Conservation (phyloP, 2,329 filamentous ascomycete genomes). For the Emmonsia crescens region DNA sequence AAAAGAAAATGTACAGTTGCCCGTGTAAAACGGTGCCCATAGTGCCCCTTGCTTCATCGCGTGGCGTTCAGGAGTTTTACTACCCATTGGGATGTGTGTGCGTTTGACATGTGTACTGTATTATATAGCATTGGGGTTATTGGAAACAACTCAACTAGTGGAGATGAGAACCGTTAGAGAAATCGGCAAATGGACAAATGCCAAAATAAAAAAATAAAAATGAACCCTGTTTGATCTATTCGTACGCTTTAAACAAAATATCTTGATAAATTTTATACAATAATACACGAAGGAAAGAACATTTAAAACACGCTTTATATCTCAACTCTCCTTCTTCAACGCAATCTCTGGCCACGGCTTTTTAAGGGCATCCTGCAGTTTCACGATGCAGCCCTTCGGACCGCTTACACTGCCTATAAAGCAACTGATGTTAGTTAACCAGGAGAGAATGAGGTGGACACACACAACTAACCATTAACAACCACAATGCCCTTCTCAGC, state of each 20-base stretch:
- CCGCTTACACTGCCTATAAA: conserved; percentile 60
- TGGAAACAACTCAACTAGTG: not conserved
- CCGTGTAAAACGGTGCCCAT: not conserved
- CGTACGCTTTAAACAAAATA: not conserved
- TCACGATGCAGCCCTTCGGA: conserved; percentile 74
- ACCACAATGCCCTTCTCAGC: conserved; percentile 77
- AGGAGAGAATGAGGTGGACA: not conserved
- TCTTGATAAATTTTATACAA: conserved; percentile 25
- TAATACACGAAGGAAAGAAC: conserved; percentile 26
- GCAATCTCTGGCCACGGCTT: conserved; percentile 57
- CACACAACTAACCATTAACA: conserved; percentile 55
- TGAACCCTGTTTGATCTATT: not conserved
- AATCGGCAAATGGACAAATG: not conserved
- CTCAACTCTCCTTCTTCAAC: conserved; percentile 36
- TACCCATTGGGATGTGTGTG: not conserved
- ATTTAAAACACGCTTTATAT: not conserved
- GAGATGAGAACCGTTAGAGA: not conserved
- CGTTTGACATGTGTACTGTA: not conserved
- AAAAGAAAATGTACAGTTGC: not conserved
- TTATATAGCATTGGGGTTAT: conserved; percentile 1
- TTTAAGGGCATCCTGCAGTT: conserved; percentile 83
- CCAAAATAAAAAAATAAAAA: not conserved
- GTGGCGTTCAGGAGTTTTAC: not conserved
- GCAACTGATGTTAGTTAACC: conserved; percentile 1
- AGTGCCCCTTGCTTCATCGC: not conserved